A percentile compares a stretch with the other conserved stretches of the same genome.
Evolutionary conservation across 164 flowering plant species (phyloP).

Genomic region (Euptelea pleiosperma): DNA sequence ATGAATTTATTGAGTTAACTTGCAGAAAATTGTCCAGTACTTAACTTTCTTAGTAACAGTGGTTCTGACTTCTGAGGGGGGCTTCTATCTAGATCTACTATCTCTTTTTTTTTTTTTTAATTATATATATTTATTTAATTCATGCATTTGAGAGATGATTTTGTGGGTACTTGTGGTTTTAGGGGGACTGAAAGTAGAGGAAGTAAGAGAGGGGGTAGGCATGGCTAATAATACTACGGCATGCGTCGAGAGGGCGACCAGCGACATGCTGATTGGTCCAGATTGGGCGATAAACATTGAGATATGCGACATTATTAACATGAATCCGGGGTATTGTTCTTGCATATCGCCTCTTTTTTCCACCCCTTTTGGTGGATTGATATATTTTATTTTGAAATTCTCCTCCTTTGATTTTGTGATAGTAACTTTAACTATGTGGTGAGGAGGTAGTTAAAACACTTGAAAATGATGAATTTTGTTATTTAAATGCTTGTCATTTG

Average conservation of each 20-base stretch:
- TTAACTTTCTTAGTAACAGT: neutral
- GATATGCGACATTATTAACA: constrained; percentile 63
- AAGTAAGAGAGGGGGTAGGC: neutral
- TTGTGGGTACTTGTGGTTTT: neutral
- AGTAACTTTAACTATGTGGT: neutral
- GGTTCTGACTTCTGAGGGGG: too few species aligned
- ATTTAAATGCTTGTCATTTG: too few species aligned
- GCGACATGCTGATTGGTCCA: constrained; percentile 63
- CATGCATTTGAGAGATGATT: neutral
- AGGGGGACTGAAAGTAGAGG: neutral
- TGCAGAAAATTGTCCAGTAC: too few species aligned
- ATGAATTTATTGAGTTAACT: neutral
- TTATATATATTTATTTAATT: neutral
- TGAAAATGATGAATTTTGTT: too few species aligned
- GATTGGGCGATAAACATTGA: constrained; percentile 74
- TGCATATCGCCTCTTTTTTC: neutral
- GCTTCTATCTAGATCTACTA: neutral
- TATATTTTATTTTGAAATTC: too few species aligned
- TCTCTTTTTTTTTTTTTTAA: neutral
- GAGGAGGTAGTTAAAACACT: too few species aligned
- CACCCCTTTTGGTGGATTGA: too few species aligned
- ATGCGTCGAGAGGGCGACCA: constrained; percentile 65
- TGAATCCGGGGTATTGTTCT: constrained; percentile 55
- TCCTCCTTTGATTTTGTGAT: too few species aligned
- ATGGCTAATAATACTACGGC: constrained; percentile 52